Base-by-base conservation (phyloP, 768 basidiomycete species). In the Leccinum boreale region DNA sequence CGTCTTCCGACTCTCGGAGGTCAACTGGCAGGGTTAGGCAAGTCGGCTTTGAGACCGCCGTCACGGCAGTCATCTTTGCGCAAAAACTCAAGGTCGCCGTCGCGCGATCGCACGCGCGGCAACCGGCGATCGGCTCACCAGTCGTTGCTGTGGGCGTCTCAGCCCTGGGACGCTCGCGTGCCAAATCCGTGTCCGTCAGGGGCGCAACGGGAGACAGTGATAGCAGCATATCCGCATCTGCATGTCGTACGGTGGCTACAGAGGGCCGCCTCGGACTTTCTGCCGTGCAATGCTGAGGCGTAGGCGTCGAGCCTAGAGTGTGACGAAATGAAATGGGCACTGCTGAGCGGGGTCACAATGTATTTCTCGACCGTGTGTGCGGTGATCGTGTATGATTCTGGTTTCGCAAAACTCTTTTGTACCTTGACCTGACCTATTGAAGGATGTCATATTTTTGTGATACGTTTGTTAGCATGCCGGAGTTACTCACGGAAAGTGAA, bases 31-130 rank as follows among this genome's bases (percentile, higher is more conserved):
- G 50, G 26, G 53, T 8, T 44, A 62, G 64, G 12, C 57, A 55
- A 35, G 64, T 65, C 35, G 57, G 66, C 47, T 67, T 67, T 19
- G 61, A 65, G 58, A 67, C 64, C 15, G 66, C 58, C 6, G 66
- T 67, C 36, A 63, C 56, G 17, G 66, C 64, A 0, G 50, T 65
- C 52, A 47, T 67, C 54, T 68, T 67, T 54, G 52, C 63, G 5
- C 61, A 63, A 19, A 67, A 59, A 48, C 66, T 67, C 46, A 65
- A 68, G 59, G 47, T 52, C 23, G 58, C 64, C 21, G 63, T 51
- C 21, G 60, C 60, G 24, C 60, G 56, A 8, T 49, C 65, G 14
- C 62, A 39, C 21, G 19, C 4, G 28, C 44, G 39, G 36, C 15
- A 36, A 39, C 17, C n/a, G 17, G 36, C 17, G 8, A 1, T n/a